Evolutionary conservation across 2,329 filamentous ascomycete species (phyloP).

Genomic region (Macrophomina phaseolina): DNA sequence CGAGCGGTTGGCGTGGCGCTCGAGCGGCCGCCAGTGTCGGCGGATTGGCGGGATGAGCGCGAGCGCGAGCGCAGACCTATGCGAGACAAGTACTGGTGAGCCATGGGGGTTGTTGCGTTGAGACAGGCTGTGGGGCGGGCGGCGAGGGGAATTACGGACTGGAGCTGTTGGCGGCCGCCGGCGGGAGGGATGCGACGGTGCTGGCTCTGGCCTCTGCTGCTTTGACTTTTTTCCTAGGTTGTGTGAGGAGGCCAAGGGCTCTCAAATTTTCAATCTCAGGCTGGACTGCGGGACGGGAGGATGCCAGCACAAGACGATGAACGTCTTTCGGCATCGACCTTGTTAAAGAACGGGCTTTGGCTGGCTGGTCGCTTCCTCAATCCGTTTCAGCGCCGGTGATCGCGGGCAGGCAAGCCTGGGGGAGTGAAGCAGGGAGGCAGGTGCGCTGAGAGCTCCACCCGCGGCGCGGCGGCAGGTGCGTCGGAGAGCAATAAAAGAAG

Average conservation of each 20-base stretch:
- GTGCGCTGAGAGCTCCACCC: slow-evolving; percentile 12
- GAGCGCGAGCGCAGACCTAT: slow-evolving; percentile 27
- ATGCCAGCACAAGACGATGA: slow-evolving; percentile 7
- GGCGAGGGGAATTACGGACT: slow-evolving; percentile 22
- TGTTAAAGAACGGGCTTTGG: slow-evolving; percentile 19
- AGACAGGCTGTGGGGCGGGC: slow-evolving; percentile 11
- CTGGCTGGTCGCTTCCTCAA: slow-evolving; percentile 28
- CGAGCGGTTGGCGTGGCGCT: slow-evolving; percentile 21
- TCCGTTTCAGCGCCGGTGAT: slow-evolving; percentile 27
- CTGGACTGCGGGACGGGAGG: slow-evolving; percentile 16
- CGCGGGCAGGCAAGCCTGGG: slow-evolving; percentile 14
- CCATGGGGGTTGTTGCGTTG: slow-evolving; percentile 26
- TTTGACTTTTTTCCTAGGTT: slow-evolving; percentile 26
- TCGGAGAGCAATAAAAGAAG: slow-evolving; percentile 22
- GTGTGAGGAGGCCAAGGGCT: slow-evolving; percentile 27
- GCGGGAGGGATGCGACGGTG: slow-evolving; percentile 1
- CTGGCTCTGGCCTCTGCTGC: slow-evolving; percentile 17
- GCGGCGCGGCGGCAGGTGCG: slow-evolving; percentile 18
- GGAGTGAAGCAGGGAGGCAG: slow-evolving; percentile 17
- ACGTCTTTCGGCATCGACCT: slow-evolving; percentile 21
- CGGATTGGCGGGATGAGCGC: slow-evolving; percentile 23
- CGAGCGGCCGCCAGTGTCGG: slow-evolving; percentile 16
- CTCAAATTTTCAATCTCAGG: slow-evolving; percentile 29
- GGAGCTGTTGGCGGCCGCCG: slow-evolving; percentile 1
- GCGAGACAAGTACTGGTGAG: slow-evolving; percentile 27